Base-by-base conservation (phyloP, 345 rosid species). In the Brassica juncea region DNA sequence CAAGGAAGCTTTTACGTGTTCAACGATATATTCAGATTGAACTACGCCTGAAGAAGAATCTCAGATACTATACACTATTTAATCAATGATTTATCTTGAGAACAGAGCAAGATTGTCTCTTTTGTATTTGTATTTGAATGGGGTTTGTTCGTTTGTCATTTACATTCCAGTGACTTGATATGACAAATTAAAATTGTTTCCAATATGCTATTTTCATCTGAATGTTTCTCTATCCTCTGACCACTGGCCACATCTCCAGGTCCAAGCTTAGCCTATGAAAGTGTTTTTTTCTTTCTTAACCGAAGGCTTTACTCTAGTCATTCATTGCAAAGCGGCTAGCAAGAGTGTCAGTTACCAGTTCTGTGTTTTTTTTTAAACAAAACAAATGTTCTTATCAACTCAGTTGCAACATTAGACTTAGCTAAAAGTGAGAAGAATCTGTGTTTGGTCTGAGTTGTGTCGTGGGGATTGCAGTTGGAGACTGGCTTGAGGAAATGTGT, bases 21-120 rank as follows among this genome's bases (percentile, higher is more conserved):
- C 70, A 95, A 93, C 25, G 99, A 93, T 84, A 93, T 93, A 76
- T 95, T 93, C 96, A 90, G 99, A 87, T 81, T 95, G 90, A 95
- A 95, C 92, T 93, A 90, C 67, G 93, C 98, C 4, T 95, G 94
- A 95, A 21, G 92, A n/a, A 23, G 55, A 5, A 25, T 49, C 65
- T 49, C 65, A 60, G 65, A 68, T 5, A 30, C 66, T 61, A 28
- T 69, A 68, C 70, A 66, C 66, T 65, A 28, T 72, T 19, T 37
- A 15, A 5, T 52, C 8, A 12, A 71, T 63, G 59, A 71, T 77
- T 64, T 77, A 35, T 30, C 23, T 16, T 64, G 34, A 64, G 27
- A 71, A 64, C 34, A 65, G 60, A 55, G 32, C 19, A 35, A 27
- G 16, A 16, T 8, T 39, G 61, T 65, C 49, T 78, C 61, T 42